Percentiles rank a stretch among this genome's conserved stretches.
phyloP scores from a whole-genome alignment of 345 rosid genomes.

The Populus euphratica region DNA sequence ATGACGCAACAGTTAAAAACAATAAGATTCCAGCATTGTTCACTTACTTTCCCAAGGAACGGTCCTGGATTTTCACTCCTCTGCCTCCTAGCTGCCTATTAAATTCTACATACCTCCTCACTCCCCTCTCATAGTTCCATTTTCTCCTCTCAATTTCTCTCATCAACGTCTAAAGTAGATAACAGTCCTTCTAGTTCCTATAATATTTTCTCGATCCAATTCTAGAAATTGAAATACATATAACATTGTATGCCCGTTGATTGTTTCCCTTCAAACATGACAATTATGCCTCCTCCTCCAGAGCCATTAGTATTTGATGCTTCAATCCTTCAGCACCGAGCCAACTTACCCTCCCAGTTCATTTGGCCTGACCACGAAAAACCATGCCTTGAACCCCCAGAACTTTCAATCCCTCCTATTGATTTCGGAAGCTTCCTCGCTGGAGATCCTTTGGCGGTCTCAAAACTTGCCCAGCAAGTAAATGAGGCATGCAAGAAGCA shows the following conservation, averaged over 20 bases:
- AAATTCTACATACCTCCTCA: neutral
- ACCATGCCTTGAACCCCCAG: slow-evolving; percentile 47
- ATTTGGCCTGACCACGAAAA: slow-evolving; percentile 86
- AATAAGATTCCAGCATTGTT: neutral
- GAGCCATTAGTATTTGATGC: slow-evolving; percentile 56
- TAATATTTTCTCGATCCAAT: neutral
- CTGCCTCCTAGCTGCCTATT: slow-evolving; percentile 2
- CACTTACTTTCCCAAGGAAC: neutral
- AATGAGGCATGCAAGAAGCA: slow-evolving; percentile 71
- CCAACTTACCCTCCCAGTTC: slow-evolving; percentile 62
- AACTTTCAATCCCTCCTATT: slow-evolving; percentile 66
- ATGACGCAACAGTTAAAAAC: slow-evolving; percentile 24
- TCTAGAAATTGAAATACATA: neutral
- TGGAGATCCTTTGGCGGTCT: slow-evolving; percentile 37
- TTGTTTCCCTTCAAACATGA: neutral
- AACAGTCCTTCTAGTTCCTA: neutral
- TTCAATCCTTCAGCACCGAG: slow-evolving; percentile 42
- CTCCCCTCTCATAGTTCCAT: neutral
- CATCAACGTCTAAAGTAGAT: neutral
- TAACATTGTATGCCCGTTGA: neutral
- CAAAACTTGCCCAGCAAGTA: slow-evolving; percentile 50
- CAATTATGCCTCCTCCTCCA: slow-evolving; percentile 8
- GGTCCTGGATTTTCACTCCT: neutral
- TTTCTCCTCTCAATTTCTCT: neutral
- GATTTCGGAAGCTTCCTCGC: slow-evolving; percentile 58